These are phyloP conservation scores for Tetrapisispora fleetii DNA, from an alignment of 805 yeast species.

Conservation along the genomic window DNA sequence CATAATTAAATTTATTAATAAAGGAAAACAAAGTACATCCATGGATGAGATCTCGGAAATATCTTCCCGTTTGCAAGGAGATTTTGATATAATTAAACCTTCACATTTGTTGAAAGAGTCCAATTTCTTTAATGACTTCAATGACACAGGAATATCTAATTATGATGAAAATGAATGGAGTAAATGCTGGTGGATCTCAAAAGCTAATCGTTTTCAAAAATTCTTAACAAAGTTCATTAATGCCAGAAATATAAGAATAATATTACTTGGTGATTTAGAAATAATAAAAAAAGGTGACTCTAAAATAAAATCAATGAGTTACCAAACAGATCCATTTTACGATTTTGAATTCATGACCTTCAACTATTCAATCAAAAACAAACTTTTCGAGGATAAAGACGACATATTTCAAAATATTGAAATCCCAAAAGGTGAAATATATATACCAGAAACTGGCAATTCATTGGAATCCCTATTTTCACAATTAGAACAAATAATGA, in stretches of 20 bases:
- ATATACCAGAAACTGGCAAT: conserved; percentile 8
- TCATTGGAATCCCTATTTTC: conserved; percentile 15
- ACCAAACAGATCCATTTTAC: conserved; percentile 33
- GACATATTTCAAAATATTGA: background rate
- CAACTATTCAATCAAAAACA: conserved; percentile 3
- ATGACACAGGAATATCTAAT: conserved; percentile 5
- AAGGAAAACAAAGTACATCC: conserved; percentile 30
- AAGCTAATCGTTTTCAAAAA: conserved; percentile 30
- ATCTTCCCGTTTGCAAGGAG: conserved; percentile 33
- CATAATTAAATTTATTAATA: conserved; percentile 36
- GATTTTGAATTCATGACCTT: conserved; percentile 33
- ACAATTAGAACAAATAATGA: conserved; percentile 6
- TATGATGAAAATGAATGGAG: conserved; percentile 26
- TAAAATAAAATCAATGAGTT: background rate
- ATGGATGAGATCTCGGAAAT: conserved; percentile 39
- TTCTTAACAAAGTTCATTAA: conserved; percentile 27
- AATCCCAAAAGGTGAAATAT: background rate
- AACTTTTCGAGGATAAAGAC: too few relatives aligned
- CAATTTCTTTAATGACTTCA: conserved; percentile 22
- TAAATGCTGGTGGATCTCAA: conserved; percentile 35
- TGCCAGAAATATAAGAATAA: conserved; percentile 27
- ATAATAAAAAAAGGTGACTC: background rate
- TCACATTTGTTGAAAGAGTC: conserved; percentile 34
- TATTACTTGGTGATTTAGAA: conserved; percentile 27
- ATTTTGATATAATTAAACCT: conserved; percentile 24